Evolutionary conservation across 2,329 filamentous ascomycete species (phyloP).

Genomic region (Plectosphaerella sp.): DNA sequence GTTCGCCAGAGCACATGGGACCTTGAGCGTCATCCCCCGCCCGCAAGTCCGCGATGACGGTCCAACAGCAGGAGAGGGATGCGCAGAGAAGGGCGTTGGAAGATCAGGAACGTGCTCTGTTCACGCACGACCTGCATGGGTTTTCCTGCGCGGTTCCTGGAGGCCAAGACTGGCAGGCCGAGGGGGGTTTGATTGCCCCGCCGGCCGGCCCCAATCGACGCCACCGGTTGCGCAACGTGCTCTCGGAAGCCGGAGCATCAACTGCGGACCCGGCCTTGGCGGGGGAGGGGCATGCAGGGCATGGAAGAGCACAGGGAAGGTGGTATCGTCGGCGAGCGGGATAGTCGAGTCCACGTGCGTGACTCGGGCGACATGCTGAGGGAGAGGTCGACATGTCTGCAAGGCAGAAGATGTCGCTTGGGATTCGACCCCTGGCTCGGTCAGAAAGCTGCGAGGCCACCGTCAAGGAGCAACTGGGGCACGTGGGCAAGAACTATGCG

Average conservation of each 20-base stretch:
- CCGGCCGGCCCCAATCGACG: constrained; percentile 8
- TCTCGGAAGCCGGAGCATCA: not conserved
- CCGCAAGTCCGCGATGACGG: not conserved
- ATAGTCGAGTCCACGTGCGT: too few species aligned
- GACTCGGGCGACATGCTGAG: too few species aligned
- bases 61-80: not conserved
- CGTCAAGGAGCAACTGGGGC: too few species aligned
- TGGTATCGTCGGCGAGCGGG: not conserved
- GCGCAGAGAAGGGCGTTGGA: not conserved
- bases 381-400: too few species aligned
- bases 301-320: not conserved
- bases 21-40: not conserved
- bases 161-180: constrained; percentile 6
- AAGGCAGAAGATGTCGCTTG: too few species aligned
- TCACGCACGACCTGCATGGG: constrained; percentile 3
- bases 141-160: constrained; percentile 4
- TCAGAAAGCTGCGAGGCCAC: too few species aligned
- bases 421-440: too few species aligned
- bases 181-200: constrained; percentile 1
- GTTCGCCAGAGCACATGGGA: not conserved
- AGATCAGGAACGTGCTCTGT: constrained; percentile 3
- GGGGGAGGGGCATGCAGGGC: not conserved
- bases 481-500: too few species aligned
- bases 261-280: not conserved
- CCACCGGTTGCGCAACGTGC: constrained; percentile 7